phyloP scores from a whole-genome alignment of 23 red algal genomes.

The Gracilaria gracilis region DNA sequence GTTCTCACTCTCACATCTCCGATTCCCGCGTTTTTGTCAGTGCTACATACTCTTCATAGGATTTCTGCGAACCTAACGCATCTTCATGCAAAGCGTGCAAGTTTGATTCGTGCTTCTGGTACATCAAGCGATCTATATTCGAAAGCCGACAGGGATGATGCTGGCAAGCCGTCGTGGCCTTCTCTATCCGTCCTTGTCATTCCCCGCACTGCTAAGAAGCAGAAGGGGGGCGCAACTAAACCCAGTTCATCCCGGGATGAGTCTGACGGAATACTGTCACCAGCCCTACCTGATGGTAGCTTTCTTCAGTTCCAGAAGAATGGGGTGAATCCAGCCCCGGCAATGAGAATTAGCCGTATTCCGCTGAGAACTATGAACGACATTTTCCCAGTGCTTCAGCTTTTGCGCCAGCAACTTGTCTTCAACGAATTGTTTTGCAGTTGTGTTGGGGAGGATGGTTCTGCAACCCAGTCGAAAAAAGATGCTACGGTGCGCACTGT shows the following conservation, averaged over 20 bases:
- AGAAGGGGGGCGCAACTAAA: background rate
- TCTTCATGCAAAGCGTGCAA: background rate
- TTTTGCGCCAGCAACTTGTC: constrained; percentile 68
- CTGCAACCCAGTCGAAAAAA: background rate
- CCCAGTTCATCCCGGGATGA: background rate
- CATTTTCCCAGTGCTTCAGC: constrained; percentile 38
- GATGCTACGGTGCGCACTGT: constrained; percentile 19
- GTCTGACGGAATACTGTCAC: background rate
- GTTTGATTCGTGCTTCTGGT: background rate
- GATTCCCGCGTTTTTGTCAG: constrained; percentile 48
- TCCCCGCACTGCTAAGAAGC: constrained; percentile 2
- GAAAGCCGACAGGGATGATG: constrained; percentile 10
- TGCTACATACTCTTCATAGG: constrained; percentile 46
- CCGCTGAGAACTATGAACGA: constrained; percentile 49
- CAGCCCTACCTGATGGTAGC: constrained; percentile 35
- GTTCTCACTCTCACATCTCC: constrained; percentile 54
- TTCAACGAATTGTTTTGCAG: constrained; percentile 70
- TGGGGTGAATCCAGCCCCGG: constrained; percentile 36
- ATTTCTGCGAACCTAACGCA: background rate
- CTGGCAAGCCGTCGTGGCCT: constrained; percentile 14
- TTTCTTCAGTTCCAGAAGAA: constrained; percentile 55
- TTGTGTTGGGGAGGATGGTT: constrained; percentile 47
- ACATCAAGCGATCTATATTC: background rate
- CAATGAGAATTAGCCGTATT: constrained; percentile 40
- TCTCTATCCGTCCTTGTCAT: constrained; percentile 10